These are phyloP conservation scores for Paragyromitra xinjiangensis DNA, from an alignment of 495 filamentous ascomycete genomes.

Conservation along the genomic window DNA sequence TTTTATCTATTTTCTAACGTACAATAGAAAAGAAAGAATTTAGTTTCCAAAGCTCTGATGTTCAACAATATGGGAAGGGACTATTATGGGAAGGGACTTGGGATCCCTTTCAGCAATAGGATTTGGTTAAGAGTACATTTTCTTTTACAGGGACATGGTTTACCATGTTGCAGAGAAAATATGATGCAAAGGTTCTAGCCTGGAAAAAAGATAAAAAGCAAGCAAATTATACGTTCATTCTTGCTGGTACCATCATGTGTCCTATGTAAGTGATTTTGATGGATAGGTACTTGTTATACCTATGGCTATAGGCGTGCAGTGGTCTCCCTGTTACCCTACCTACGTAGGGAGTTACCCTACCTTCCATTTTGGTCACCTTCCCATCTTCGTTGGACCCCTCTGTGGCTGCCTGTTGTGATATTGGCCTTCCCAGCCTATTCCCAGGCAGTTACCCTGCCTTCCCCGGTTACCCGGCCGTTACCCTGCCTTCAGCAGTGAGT, in stretches of 20 bases:
- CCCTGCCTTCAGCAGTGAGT: no score
- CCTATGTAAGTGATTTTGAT: slow-evolving; percentile 2
- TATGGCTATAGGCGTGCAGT: no score
- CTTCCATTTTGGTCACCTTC: no score
- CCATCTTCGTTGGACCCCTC: no score
- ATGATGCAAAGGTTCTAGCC: not conserved
- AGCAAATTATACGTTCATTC: not conserved
- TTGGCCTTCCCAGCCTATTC: no score
- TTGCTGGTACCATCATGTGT: not conserved
- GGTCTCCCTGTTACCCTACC: no score
- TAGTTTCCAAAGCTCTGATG: not conserved
- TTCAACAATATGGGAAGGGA: not conserved
- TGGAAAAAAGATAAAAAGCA: not conserved
- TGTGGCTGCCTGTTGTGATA: no score
- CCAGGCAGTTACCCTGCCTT: no score
- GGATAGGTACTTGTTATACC: slow-evolving; percentile 10
- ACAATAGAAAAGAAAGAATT: not conserved
- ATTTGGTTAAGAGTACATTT: slow-evolving; percentile 20
- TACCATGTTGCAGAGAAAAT: slow-evolving; percentile 1
- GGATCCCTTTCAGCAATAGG: not conserved
- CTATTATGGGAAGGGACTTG: not conserved
- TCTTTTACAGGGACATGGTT: slow-evolving; percentile 15
- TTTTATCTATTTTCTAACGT: no score
- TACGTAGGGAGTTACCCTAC: no score
- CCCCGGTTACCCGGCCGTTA: no score